phyloP scores from a whole-genome alignment of 805 yeast genomes.

The Wickerhamiella hasegawae region DNA sequence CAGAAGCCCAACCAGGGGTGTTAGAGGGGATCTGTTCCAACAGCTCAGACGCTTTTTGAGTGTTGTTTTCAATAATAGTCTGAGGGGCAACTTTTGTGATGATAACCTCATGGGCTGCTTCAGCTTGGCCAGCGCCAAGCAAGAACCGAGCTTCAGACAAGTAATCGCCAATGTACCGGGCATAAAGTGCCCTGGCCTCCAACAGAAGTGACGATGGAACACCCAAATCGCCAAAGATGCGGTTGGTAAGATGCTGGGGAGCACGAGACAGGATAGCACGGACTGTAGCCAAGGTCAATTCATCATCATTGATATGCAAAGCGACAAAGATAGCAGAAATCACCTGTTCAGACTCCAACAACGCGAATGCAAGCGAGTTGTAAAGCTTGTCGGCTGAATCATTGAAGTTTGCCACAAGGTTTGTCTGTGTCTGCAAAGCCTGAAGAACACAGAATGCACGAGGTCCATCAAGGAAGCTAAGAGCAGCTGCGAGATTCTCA shows the following conservation, averaged over 20 bases:
- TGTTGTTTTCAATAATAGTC: constrained; percentile 37
- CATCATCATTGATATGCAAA: constrained; percentile 38
- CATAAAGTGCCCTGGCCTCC: constrained; percentile 45
- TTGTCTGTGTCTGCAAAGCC: constrained; percentile 6
- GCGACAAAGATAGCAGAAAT: constrained; percentile 48
- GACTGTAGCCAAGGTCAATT: constrained; percentile 18
- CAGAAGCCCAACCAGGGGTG: constrained; percentile 18
- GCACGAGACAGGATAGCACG: constrained; percentile 3
- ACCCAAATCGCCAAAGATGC: constrained; percentile 17
- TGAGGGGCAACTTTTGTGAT: constrained; percentile 53
- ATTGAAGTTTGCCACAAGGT: not conserved
- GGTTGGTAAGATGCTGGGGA: constrained; percentile 15
- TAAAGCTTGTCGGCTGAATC: constrained; percentile 8
- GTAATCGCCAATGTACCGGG: constrained; percentile 33
- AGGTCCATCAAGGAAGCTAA: constrained; percentile 6
- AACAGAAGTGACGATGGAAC: constrained; percentile 27
- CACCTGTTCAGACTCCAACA: constrained; percentile 31
- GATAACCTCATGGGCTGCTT: constrained; percentile 47
- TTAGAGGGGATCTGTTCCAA: constrained; percentile 14
- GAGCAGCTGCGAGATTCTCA: constrained; percentile 5
- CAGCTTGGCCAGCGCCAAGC: constrained; percentile 41
- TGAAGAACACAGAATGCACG: constrained; percentile 12
- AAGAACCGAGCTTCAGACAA: constrained; percentile 46
- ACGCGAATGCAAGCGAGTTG: constrained; percentile 5
- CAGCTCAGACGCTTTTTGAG: constrained; percentile 12